Evolutionary conservation across 2,329 filamentous ascomycete genomes (phyloP).

Genomic region (Cytospora piceae): DNA sequence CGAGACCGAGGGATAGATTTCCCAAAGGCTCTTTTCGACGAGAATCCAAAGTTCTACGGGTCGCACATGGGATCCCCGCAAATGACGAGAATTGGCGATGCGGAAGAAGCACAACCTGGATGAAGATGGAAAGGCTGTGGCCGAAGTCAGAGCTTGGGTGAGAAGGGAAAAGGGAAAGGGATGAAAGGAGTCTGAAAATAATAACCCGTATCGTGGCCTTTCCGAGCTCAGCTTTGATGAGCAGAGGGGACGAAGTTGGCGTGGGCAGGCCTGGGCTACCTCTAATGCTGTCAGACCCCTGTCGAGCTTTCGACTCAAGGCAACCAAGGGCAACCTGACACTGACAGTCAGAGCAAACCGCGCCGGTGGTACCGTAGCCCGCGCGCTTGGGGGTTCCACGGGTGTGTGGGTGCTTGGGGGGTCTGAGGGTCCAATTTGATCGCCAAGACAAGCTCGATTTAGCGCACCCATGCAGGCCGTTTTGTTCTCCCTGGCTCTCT

Average conservation of each 20-base stretch:
- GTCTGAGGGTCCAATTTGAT: constrained; percentile 14
- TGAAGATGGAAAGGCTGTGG: constrained; percentile 14
- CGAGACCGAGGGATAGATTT: constrained; percentile 1
- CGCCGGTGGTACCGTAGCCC: constrained; percentile 11
- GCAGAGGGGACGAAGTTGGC: constrained; percentile 2
- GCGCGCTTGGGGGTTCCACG: too few species aligned
- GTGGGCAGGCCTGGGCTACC: background rate
- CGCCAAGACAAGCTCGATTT: constrained; percentile 21
- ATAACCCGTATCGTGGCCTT: constrained; percentile 27
- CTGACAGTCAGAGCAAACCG: constrained; percentile 4
- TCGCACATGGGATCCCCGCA: constrained; percentile 21
- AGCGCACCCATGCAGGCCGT: constrained; percentile 4
- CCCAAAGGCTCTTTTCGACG: constrained; percentile 17
- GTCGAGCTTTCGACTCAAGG: background rate
- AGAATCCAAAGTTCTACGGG: constrained; percentile 21
- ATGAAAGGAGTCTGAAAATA: constrained; percentile 23
- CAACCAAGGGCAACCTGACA: constrained; percentile 1
- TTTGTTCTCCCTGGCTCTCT: background rate
- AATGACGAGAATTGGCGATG: constrained; percentile 5
- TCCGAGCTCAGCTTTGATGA: constrained; percentile 22
- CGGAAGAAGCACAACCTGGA: constrained; percentile 14
- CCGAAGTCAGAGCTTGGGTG: constrained; percentile 26
- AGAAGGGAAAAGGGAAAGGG: constrained; percentile 21
- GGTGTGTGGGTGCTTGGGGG: background rate
- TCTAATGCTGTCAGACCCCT: constrained; percentile 2